Evolutionary conservation across 495 filamentous ascomycete species (phyloP).

Genomic region (Amorphotheca resinae): DNA sequence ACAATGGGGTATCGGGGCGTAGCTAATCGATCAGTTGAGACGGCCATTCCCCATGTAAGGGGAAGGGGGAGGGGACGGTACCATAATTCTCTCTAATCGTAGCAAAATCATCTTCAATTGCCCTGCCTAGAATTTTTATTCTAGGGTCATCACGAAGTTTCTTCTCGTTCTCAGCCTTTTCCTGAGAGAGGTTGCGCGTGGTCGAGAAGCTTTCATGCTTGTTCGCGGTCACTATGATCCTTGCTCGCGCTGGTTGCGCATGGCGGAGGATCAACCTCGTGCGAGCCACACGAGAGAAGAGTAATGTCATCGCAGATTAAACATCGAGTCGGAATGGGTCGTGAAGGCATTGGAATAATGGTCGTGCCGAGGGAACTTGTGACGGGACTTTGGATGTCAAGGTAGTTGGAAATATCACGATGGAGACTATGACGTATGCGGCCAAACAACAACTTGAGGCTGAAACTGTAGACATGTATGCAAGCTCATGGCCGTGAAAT

Average conservation of each 20-base stretch:
- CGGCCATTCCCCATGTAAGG: background rate
- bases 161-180: constrained; percentile 15
- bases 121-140: constrained; percentile 46
- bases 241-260: background rate
- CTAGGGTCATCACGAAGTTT: constrained; percentile 40
- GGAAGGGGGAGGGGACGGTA: constrained; percentile 22
- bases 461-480: no score
- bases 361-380: background rate
- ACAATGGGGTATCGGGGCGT: constrained; percentile 61
- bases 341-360: background rate
- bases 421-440: background rate
- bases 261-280: constrained; percentile 15
- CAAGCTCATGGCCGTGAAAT: no score
- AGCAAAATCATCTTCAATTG: constrained; percentile 72
- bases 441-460: no score
- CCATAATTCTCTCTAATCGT: constrained; percentile 57
- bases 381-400: background rate
- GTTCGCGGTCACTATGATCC: background rate
- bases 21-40: constrained; percentile 23
- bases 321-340: constrained; percentile 9
- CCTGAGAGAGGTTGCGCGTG: background rate
- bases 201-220: constrained; percentile 1
- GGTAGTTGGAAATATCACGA: background rate
- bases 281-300: constrained; percentile 15
- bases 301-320: constrained; percentile 14